Evolutionary conservation across 805 yeast genomes (phyloP).

Genomic region (Suhomyces prunicola): DNA sequence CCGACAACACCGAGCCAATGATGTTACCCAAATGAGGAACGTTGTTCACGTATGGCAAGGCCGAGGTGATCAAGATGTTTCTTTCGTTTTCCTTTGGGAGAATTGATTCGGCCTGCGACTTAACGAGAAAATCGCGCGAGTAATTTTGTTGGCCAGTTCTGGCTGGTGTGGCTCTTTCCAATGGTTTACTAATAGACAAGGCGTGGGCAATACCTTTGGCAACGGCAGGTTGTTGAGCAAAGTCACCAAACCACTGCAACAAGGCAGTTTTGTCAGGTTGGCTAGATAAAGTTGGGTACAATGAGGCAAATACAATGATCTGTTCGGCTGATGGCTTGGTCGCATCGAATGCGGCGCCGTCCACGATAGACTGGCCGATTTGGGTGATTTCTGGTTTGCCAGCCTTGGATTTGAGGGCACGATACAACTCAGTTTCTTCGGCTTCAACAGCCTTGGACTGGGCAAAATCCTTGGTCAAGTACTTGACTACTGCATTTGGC

Average conservation of each 20-base stretch:
- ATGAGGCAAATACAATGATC: conserved; percentile 56
- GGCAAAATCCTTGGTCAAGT: conserved; percentile 50
- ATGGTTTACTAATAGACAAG: conserved; percentile 36
- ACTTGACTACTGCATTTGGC: conserved; percentile 69
- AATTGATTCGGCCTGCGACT: conserved; percentile 26
- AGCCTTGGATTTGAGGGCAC: conserved; percentile 35
- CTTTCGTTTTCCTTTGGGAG: conserved; percentile 67
- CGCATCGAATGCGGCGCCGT: conserved; percentile 3
- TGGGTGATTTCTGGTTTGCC: conserved; percentile 6
- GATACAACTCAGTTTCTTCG: conserved; percentile 46
- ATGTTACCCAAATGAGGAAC: conserved; percentile 98
- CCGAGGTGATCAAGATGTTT: conserved; percentile 89
- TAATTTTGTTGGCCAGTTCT: conserved; percentile 40
- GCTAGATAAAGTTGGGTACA: conserved; percentile 39
- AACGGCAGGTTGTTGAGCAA: conserved; percentile 37
- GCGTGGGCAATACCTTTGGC: conserved; percentile 47
- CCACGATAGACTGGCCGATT: neutral
- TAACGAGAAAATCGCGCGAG: conserved; percentile 29
- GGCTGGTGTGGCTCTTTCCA: conserved; percentile 38
- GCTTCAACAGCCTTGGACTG: conserved; percentile 29
- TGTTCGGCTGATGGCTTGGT: conserved; percentile 46
- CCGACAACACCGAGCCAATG: conserved; percentile 89
- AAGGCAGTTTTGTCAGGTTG: conserved; percentile 9
- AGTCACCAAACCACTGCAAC: conserved; percentile 40
- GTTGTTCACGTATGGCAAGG: conserved; percentile 95